phyloP scores from a whole-genome alignment of 2,329 filamentous ascomycete genomes.

The Penicillium sp. region DNA sequence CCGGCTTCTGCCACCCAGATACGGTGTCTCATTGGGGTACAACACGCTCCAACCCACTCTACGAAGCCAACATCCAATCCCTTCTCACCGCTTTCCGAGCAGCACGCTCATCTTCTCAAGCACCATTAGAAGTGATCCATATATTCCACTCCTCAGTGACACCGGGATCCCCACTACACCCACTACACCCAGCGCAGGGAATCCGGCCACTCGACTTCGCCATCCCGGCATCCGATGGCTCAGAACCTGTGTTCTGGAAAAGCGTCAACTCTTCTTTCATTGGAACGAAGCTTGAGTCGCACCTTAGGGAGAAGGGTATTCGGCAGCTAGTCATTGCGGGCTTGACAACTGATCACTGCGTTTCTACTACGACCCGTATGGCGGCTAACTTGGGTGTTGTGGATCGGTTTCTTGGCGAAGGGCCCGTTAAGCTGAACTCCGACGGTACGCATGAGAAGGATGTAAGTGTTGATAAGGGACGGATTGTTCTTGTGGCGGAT shows the following conservation, averaged over 20 bases:
- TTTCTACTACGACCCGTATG: conserved; percentile 47
- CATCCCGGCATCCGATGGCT: conserved; percentile 24
- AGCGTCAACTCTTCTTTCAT: conserved; percentile 47
- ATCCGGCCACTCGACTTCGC: conserved; percentile 32
- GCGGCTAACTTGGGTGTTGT: conserved; percentile 45
- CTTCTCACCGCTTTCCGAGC: conserved; percentile 38
- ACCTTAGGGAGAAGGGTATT: conserved; percentile 32
- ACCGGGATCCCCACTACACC: conserved; percentile 36
- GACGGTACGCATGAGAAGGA: conserved; percentile 22
- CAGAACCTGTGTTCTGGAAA: conserved; percentile 43
- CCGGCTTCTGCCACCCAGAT: conserved; percentile 36
- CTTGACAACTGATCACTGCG: conserved; percentile 48
- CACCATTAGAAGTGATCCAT: conserved; percentile 40
- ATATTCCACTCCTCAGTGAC: conserved; percentile 43
- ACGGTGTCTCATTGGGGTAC: conserved; percentile 37
- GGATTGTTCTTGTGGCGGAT: conserved; percentile 44
- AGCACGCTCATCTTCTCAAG: conserved; percentile 13
- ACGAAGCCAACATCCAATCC: conserved; percentile 41
- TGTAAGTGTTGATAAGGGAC: conserved; percentile 22
- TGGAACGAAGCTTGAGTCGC: conserved; percentile 40
- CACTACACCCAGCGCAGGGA: conserved; percentile 25
- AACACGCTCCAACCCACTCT: conserved; percentile 42
- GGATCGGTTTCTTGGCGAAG: conserved; percentile 24
- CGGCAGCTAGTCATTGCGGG: conserved; percentile 42
- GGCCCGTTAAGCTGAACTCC: conserved; percentile 9